Evolutionary conservation across 2,329 filamentous ascomycete genomes (phyloP).

Genomic region (Colletotrichum musicola): DNA sequence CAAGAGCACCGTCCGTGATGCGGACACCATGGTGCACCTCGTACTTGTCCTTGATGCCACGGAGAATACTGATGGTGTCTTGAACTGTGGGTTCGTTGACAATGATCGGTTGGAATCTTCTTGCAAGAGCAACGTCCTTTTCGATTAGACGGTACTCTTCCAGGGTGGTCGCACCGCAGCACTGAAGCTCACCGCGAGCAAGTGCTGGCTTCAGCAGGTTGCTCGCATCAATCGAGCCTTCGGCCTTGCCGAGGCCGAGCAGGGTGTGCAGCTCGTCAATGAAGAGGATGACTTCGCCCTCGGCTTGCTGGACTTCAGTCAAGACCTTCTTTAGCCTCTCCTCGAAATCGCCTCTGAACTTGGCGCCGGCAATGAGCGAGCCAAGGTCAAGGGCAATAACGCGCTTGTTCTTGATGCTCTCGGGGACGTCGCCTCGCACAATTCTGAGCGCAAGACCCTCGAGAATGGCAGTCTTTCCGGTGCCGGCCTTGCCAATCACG

Average conservation of each 20-base stretch:
- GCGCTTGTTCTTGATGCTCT: conserved; percentile 94
- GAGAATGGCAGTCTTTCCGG: conserved; percentile 92
- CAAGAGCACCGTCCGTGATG: conserved; percentile 91
- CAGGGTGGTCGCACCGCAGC: conserved; percentile 93
- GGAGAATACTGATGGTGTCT: conserved; percentile 93
- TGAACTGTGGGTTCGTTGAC: conserved; percentile 93
- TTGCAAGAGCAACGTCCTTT: conserved; percentile 92
- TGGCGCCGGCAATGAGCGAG: conserved; percentile 93
- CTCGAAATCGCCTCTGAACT: conserved; percentile 96
- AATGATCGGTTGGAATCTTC: conserved; percentile 93
- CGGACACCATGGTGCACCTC: conserved; percentile 97
- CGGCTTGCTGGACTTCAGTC: conserved; percentile 89
- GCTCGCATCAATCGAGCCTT: conserved; percentile 96
- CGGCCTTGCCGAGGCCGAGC: conserved; percentile 91
- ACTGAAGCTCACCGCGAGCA: conserved; percentile 93
- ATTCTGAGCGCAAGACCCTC: conserved; percentile 93
- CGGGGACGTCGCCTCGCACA: conserved; percentile 91
- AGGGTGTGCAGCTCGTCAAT: conserved; percentile 95
- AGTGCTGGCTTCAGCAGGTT: conserved; percentile 94
- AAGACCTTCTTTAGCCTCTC: conserved; percentile 92
- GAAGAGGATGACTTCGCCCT: conserved; percentile 93
- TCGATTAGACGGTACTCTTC: conserved; percentile 94
- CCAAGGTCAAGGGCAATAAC: conserved; percentile 91
- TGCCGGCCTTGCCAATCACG: conserved; percentile 90
- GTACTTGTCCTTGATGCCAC: conserved; percentile 97